phyloP scores from a whole-genome alignment of 495 filamentous ascomycete genomes.

The Penicillium coffeae region DNA sequence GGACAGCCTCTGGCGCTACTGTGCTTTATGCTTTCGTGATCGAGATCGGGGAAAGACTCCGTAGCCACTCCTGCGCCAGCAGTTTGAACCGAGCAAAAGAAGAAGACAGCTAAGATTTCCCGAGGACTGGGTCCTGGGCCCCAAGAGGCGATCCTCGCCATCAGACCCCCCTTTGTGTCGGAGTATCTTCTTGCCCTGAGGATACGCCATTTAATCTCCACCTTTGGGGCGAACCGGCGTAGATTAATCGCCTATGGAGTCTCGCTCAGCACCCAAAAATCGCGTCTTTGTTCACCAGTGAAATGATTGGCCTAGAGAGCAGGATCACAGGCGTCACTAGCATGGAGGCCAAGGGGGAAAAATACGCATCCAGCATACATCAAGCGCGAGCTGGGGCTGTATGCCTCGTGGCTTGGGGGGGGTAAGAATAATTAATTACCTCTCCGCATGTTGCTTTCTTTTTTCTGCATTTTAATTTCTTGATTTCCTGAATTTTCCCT shows the following conservation, averaged over 20 bases:
- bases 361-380: too few relatives aligned
- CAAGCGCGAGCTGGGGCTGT: not conserved
- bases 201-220: too few relatives aligned
- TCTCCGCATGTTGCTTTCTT: not conserved
- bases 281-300: too few relatives aligned
- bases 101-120: conserved; percentile 8
- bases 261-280: too few relatives aligned
- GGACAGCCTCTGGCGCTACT: not conserved
- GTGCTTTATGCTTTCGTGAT: not conserved
- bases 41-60: conserved; percentile 7
- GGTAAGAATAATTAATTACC: not conserved
- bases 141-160: conserved; percentile 5
- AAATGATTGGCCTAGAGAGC: too few relatives aligned
- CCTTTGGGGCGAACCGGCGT: too few relatives aligned
- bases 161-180: not conserved
- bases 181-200: not conserved
- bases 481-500: not conserved
- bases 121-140: conserved; percentile 12
- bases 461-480: not conserved
- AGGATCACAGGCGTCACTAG: too few relatives aligned
- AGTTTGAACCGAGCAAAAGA: not conserved
- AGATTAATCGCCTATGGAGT: too few relatives aligned
- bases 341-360: too few relatives aligned
- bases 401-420: not conserved
- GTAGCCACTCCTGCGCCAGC: conserved; percentile 1